Evolutionary conservation across 169 alveolate species (phyloP), one percentile per base, ranked within the genome.

Genomic region (Cryptosporidium meleagridis): DNA sequence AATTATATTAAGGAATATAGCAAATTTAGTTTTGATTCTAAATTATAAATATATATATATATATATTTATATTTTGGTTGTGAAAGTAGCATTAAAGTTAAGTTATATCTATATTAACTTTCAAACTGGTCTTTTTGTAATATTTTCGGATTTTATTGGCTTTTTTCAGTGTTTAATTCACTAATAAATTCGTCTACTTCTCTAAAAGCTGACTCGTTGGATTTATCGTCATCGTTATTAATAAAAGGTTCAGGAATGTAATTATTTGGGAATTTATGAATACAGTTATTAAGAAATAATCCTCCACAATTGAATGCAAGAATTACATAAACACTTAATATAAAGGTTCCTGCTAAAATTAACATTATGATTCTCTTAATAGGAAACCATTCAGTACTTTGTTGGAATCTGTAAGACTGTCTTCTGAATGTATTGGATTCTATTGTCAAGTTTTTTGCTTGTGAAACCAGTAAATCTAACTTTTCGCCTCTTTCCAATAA

Each of bases 401-500:
- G 26, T 14, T 61, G 86, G 9, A 75, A 75, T 75, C 86, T 75
- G 7, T 59, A 35, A 3, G 86, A 75, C 23, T 75, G 86, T 44
- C 86, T 75, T 33, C 72, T 21, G 37, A 58, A 75, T 12, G 12
- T 31, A 61, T 75, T 61, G 5, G 86, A 75, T 75, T 75, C 86
- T 0, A 29, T 33, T 16, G 86, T 23, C 7, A 75, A 41, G 0
- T 75, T 75, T 31, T 75, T 75, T 16, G 86, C 41, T 44, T 75
- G 86, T n/a, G 86, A 75, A 37, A 75, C 86, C 16, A 75, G 61
- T 14, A 75, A 37, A 58, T 75, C 86, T 2, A 75, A 10, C 44
- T 75, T 75, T 39, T 75, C 86, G 3, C 61, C 62, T 53, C 86
- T 75, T 58, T 75, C 86, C 37, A 75, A 37, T 3, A 75, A 29